Evolutionary conservation across 768 basidiomycete species (phyloP).

Genomic region (Paxillus ammoniavirescens): DNA sequence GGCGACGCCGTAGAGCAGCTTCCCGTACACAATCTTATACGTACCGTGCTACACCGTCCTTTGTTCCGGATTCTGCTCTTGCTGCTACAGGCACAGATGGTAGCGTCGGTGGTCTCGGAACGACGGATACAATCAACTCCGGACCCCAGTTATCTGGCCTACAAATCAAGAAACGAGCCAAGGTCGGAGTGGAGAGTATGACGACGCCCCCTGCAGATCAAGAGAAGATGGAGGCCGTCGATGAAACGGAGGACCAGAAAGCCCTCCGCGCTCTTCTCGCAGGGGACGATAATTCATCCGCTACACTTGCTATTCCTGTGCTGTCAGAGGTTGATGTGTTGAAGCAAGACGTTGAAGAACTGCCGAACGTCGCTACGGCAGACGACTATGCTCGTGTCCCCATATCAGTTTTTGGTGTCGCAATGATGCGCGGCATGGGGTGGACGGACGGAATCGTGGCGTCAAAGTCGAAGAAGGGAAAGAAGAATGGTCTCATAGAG

Average conservation of each 20-base stretch:
- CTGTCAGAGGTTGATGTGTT: slow-evolving; percentile 82
- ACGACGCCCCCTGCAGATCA: slow-evolving; percentile 1
- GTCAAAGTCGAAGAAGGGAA: slow-evolving; percentile 52
- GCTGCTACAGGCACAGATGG: slow-evolving; percentile 63
- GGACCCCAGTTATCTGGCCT: slow-evolving; percentile 72
- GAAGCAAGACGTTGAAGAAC: slow-evolving; percentile 75
- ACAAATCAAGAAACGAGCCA: slow-evolving; percentile 42
- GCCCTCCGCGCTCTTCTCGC: slow-evolving; percentile 81
- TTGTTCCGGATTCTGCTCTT: slow-evolving; percentile 62
- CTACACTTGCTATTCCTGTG: slow-evolving; percentile 32
- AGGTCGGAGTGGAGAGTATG: slow-evolving; percentile 18
- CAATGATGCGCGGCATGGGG: slow-evolving; percentile 94
- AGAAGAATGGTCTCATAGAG: slow-evolving; percentile 56
- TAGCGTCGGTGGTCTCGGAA: slow-evolving; percentile 75
- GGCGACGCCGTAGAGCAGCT: slow-evolving; percentile 45
- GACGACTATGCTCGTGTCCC: slow-evolving; percentile 94
- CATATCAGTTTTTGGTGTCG: slow-evolving; percentile 89
- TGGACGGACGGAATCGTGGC: slow-evolving; percentile 86
- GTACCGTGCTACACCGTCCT: slow-evolving; percentile 34
- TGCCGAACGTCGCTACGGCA: slow-evolving; percentile 73
- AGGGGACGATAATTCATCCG: slow-evolving; percentile 38
- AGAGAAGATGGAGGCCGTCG: slow-evolving; percentile 33
- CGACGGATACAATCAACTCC: slow-evolving; percentile 71
- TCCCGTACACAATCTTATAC: not conserved
- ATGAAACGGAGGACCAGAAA: slow-evolving; percentile 72